Conservation (phyloP, 2,329 filamentous ascomycete species). For the Torrubiella hemipterigena region DNA sequence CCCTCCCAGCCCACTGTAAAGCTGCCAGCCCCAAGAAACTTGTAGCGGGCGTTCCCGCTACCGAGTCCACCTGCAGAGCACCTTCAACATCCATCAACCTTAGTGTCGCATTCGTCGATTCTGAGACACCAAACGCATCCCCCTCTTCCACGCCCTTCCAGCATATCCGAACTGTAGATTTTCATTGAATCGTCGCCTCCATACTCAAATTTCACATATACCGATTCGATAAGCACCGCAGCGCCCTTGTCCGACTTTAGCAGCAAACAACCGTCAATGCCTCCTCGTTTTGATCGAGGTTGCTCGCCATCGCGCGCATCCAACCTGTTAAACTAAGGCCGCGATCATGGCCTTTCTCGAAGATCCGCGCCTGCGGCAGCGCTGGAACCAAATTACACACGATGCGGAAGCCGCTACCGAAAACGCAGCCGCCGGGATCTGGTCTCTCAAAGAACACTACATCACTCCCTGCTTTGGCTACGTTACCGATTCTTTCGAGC, state of each 20-base stretch:
- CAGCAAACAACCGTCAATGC: no score
- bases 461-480: slow-evolving; percentile 68
- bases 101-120: background rate
- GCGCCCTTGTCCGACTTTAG: no score
- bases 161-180: no score
- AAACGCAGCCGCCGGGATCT: slow-evolving; percentile 82
- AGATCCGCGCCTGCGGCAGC: slow-evolving; percentile 84
- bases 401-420: slow-evolving; percentile 87
- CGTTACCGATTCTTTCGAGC: slow-evolving; percentile 54
- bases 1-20: no score
- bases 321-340: background rate
- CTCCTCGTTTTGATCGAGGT: background rate
- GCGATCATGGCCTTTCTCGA: slow-evolving; percentile 48
- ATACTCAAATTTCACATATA: no score
- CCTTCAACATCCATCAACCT: no score
- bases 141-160: no score
- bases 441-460: slow-evolving; percentile 78
- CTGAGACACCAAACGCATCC: background rate
- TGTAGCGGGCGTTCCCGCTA: no score
- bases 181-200: no score
- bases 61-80: no score
- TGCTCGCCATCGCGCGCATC: background rate
- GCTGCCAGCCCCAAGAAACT: no score
- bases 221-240: no score
- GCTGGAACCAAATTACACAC: slow-evolving; percentile 84